These are phyloP conservation scores for Smallanthus sonchifolius DNA, from an alignment of 129 eudicot genomes.

Conservation along the genomic window DNA sequence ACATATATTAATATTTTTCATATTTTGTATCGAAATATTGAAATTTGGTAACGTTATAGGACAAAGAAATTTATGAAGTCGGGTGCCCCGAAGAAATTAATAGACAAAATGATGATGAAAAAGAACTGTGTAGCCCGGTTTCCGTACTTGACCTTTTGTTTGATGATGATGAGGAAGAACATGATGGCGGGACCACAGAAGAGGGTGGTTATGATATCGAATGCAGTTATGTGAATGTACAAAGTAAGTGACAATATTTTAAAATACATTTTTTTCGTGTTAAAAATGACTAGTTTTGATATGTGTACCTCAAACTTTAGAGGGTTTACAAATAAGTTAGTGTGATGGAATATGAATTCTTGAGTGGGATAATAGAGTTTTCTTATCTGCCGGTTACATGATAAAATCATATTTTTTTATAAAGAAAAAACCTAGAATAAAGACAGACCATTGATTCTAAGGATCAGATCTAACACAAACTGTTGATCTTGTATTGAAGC, in stretches of 20 bases:
- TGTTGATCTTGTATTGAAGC: too few relatives aligned
- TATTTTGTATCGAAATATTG: neutral
- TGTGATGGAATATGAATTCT: neutral
- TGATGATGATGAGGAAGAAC: conserved; percentile 56
- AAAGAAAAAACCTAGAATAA: too few relatives aligned
- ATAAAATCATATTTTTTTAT: neutral
- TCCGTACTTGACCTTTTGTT: conserved; percentile 75
- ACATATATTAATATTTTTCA: neutral
- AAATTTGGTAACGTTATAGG: conserved; percentile 29
- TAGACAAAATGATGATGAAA: conserved; percentile 55
- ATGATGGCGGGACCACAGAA: conserved; percentile 24
- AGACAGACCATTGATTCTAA: too few relatives aligned
- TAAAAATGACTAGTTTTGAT: neutral
- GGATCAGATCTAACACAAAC: too few relatives aligned
- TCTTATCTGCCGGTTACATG: neutral
- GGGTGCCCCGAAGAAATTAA: conserved; percentile 14
- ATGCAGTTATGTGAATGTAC: conserved; percentile 67
- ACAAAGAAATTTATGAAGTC: conserved; percentile 12
- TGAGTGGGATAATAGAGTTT: neutral
- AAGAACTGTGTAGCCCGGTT: conserved; percentile 84
- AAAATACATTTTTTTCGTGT: neutral
- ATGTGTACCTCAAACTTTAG: neutral
- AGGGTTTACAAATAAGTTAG: neutral
- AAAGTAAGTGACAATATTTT: conserved; percentile 49
- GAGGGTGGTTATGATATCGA: conserved; percentile 43